Base-by-base conservation (phyloP, 352 stramenopile species). In the Thraustochytrium striatum region DNA sequence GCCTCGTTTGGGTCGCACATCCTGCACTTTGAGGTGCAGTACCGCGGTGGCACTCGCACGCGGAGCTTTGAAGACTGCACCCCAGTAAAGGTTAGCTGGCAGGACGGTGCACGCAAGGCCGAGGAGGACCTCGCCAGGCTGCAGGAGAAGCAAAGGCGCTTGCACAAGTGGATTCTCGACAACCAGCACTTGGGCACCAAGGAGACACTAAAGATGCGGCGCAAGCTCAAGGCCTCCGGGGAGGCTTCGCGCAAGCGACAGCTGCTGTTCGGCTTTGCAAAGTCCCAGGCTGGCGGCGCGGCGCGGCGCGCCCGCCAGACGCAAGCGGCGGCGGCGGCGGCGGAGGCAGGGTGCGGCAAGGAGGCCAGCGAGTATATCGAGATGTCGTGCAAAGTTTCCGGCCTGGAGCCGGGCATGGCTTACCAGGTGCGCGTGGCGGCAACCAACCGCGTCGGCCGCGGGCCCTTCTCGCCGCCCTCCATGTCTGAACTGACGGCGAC, bases 181-280 rank as follows among this genome's bases (percentile, higher is more conserved):
- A 75, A 75, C 30, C 21, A 43, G 25, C 65, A 75, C 32, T 43
- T 75, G n/a, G 65, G 65, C 50, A 38, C 44, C n/a, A 75, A 75
- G 30, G 65, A 75, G 52, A 75, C 65, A 38, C 50, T 75, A 5
- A 30, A 38, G 30, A 25, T 62, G 43, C 65, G 65, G 8, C 65
- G 65, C 11, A 72, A 75, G 50, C 65, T 75, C 21, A 35, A 43
- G 9, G 44, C 58, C 2, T 30, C 25, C 8, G 65, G 68, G 5
- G 50, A 75, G 16, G 30, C 44, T 5, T 21, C n/a, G 28, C 43
- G 50, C 44, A 30, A 75, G 39, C 65, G 65, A 3, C 44, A 50
- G 21, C 11, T 75, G 16, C 50, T 75, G 13, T 25, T 62, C 30
- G 16, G 50, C 8, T 30, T 75, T 30, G 65, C 65, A 9, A 8